These are phyloP conservation scores for Fusarium sp. DNA, from an alignment of 2,329 filamentous ascomycete species.

Conservation along the genomic window DNA sequence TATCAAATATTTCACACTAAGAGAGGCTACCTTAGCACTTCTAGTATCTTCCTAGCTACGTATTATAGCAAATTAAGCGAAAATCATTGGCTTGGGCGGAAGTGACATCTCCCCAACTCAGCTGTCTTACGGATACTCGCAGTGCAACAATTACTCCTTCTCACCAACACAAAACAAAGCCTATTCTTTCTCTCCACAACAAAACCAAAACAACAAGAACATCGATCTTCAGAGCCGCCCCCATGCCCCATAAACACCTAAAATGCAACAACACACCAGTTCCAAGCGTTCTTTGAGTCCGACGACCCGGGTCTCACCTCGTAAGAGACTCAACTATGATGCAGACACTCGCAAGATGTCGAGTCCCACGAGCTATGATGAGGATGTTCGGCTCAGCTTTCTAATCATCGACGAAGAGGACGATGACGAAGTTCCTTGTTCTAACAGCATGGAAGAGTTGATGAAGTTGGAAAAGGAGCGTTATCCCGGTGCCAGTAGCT, in stretches of 20 bases:
- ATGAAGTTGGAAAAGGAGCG: constrained; percentile 56
- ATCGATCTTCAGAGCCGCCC: neutral
- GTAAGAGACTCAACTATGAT: neutral
- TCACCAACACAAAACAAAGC: neutral
- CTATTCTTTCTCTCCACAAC: constrained; percentile 2
- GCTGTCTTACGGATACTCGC: constrained; percentile 5
- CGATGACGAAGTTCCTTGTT: constrained; percentile 10
- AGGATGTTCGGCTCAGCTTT: constrained; percentile 9
- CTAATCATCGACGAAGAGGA: constrained; percentile 10
- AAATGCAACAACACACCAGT: constrained; percentile 10
- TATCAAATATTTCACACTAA: neutral
- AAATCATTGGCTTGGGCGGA: neutral
- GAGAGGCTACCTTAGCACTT: neutral
- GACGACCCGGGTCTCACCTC: neutral
- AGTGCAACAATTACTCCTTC: constrained; percentile 17
- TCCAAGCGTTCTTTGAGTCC: constrained; percentile 17
- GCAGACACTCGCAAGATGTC: constrained; percentile 10
- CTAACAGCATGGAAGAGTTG: constrained; percentile 41
- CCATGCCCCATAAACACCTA: neutral
- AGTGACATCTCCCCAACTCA: neutral
- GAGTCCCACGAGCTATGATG: constrained; percentile 4
- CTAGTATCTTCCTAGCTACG: accelerated
- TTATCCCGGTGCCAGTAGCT: constrained; percentile 57
- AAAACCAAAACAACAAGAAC: neutral
- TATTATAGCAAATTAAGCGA: neutral